Base-by-base conservation (phyloP, 163 green algal species). In the Coccomyxa subellipsoidea region DNA sequence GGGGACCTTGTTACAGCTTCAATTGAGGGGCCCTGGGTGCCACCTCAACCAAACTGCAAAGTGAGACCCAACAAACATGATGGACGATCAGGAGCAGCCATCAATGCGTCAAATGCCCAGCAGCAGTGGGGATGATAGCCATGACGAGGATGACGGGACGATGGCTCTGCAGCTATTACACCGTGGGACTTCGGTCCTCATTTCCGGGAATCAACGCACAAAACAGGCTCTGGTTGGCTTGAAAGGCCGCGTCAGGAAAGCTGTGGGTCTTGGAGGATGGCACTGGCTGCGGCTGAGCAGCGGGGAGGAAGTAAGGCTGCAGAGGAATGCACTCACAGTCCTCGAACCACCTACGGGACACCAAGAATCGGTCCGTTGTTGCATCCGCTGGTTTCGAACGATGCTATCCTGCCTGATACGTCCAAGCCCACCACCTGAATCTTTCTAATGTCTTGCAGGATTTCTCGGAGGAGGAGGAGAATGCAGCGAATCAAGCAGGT, bases 181-280 rank as follows among this genome's bases (percentile, higher is more conserved):
- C 23, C 78, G 54, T 71, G 82, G 87, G 27, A 91, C 87, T 12
- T 78, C 77, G 23, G 81, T 81, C 31, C 76, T 21, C 37, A 82
- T 94, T 0, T 78, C 77, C 21, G 91, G 91, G 29, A 94, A 94
- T 75, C 89, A 91, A 8, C 80, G 91, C 23, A 94, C 91, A 9
- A 90, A 91, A 79, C 47, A 59, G 18, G 70, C 32, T 0, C 80
- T 92, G 31, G 69, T 93, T 1, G 91, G 90, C 10, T 76, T 87
- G 54, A 71, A 82, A n/a, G 89, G 85, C 3, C 32, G 89, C 0
- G 90, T 95, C 31, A 88, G 88, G 59, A 90, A 92, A 38, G 80
- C 87, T 7, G 84, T 91, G 21, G 92, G 92, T 18, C 88, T 95
- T 35, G 92, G 92, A 3, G 92, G 92, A 21, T 95, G 92, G 92